phyloP scores from a whole-genome alignment of 2,329 filamentous ascomycete genomes.

The Xylariales sp. region DNA sequence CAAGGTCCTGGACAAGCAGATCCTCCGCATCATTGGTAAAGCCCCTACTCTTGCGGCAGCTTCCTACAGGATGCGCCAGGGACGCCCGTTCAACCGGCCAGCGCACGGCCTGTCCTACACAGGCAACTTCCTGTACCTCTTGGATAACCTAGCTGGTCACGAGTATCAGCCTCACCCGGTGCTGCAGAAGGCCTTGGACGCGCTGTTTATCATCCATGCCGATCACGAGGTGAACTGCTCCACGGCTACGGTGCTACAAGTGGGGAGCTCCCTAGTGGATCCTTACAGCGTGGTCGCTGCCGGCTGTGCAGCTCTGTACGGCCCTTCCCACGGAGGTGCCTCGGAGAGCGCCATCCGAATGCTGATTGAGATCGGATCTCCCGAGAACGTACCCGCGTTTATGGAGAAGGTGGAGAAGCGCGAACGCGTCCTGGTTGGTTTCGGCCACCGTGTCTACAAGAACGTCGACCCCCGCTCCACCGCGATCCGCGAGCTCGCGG shows the following conservation, averaged over 20 bases:
- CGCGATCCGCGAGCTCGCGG: conserved; percentile 43
- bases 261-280: conserved; percentile 52
- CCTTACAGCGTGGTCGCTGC: conserved; percentile 50
- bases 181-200: conserved; percentile 45
- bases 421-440: conserved; percentile 49
- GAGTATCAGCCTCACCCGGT: conserved; percentile 44
- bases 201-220: conserved; percentile 51
- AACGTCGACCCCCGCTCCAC: conserved; percentile 49
- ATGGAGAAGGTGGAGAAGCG: conserved; percentile 45
- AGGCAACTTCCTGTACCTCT: conserved; percentile 51
- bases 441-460: conserved; percentile 52
- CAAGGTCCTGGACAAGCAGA: conserved; percentile 44
- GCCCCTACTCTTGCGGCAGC: conserved; percentile 46
- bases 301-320: conserved; percentile 48
- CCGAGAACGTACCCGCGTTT: conserved; percentile 44
- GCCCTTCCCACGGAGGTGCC: conserved; percentile 56
- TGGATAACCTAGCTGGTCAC: conserved; percentile 44
- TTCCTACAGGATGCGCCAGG: conserved; percentile 48
- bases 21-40: conserved; percentile 48
- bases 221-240: conserved; percentile 58
- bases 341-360: conserved; percentile 53
- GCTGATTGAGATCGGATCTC: conserved; percentile 45
- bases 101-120: conserved; percentile 44
- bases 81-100: conserved; percentile 45
- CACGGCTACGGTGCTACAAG: conserved; percentile 51